These are phyloP conservation scores for Elsinoe arachidis DNA, from an alignment of 2,329 filamentous ascomycete species.

Conservation along the genomic window DNA sequence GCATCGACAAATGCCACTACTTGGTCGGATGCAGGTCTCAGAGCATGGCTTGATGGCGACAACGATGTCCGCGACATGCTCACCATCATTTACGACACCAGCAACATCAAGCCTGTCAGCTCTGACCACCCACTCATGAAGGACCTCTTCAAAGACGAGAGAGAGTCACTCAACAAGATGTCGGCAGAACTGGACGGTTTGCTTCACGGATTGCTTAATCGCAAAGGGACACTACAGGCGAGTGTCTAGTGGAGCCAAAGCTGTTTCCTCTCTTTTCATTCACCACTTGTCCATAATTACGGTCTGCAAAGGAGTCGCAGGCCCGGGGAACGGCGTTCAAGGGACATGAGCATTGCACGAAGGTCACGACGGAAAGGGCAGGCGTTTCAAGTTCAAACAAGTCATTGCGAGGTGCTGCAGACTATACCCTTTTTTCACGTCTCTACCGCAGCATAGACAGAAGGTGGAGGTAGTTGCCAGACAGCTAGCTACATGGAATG, in stretches of 20 bases:
- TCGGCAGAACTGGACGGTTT: conserved; percentile 74
- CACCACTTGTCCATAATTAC: neutral
- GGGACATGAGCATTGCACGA: conserved; percentile 5
- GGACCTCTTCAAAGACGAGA: conserved; percentile 76
- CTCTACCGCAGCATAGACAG: neutral
- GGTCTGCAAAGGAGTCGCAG: neutral
- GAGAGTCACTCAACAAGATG: conserved; percentile 76
- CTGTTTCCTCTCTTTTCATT: neutral
- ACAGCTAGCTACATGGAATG: neutral
- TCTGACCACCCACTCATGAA: conserved; percentile 79
- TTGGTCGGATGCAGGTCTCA: conserved; percentile 81
- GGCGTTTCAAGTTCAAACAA: neutral
- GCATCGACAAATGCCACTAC: conserved; percentile 52
- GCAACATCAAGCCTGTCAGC: conserved; percentile 66
- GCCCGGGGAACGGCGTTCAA: neutral
- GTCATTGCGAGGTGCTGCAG: conserved; percentile 2
- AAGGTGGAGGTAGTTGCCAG: neutral
- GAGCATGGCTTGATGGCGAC: conserved; percentile 78
- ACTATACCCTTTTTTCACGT: conserved; percentile 9
- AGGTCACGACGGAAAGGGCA: neutral
- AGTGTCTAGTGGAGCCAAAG: neutral
- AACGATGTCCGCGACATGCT: conserved; percentile 84
- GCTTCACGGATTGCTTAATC: conserved; percentile 10
- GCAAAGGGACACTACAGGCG: conserved; percentile 3
- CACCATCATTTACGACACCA: conserved; percentile 86